Conservation (phyloP, 2,329 filamentous ascomycete genomes). For the Aspergillus amoenus region DNA sequence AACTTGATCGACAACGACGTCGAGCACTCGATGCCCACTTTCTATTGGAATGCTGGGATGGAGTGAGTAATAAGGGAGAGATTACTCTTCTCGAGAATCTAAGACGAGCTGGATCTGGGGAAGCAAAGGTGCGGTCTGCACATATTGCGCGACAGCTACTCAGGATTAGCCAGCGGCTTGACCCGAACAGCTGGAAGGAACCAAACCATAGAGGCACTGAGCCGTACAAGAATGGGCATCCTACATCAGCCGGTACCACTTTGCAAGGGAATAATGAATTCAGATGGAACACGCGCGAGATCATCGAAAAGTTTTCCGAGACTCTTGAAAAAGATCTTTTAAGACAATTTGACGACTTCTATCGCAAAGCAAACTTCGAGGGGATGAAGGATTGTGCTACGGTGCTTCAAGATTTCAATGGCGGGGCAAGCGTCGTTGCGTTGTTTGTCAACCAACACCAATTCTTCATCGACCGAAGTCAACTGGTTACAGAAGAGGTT, state of each 20-base stretch:
- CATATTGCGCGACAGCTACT: conserved; percentile 91
- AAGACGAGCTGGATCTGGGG: conserved; percentile 76
- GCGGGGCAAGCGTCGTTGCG: conserved; percentile 90
- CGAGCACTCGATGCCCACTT: conserved; percentile 92
- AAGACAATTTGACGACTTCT: conserved; percentile 96
- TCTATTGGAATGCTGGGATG: conserved; percentile 93
- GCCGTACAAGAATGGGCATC: conserved; percentile 26
- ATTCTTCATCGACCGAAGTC: conserved; percentile 96
- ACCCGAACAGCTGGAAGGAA: conserved; percentile 69
- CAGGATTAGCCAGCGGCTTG: conserved; percentile 88
- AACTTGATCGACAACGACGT: conserved; percentile 87
- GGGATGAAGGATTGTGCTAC: conserved; percentile 97
- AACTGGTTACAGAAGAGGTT: conserved; percentile 85
- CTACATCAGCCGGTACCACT: conserved; percentile 44
- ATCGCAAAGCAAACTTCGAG: conserved; percentile 90
- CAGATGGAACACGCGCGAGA: conserved; percentile 70
- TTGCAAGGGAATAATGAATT: conserved; percentile 49
- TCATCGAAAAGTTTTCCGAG: conserved; percentile 96
- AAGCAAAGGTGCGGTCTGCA: conserved; percentile 91
- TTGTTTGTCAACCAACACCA: conserved; percentile 98
- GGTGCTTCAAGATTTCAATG: conserved; percentile 92
- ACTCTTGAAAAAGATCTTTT: conserved; percentile 92
- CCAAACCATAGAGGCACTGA: conserved; percentile 54
- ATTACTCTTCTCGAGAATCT: conserved; percentile 87
- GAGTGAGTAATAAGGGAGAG: conserved; percentile 86